These are phyloP conservation scores for Triangularia setosa DNA, from an alignment of 2,329 filamentous ascomycete species.

Conservation along the genomic window DNA sequence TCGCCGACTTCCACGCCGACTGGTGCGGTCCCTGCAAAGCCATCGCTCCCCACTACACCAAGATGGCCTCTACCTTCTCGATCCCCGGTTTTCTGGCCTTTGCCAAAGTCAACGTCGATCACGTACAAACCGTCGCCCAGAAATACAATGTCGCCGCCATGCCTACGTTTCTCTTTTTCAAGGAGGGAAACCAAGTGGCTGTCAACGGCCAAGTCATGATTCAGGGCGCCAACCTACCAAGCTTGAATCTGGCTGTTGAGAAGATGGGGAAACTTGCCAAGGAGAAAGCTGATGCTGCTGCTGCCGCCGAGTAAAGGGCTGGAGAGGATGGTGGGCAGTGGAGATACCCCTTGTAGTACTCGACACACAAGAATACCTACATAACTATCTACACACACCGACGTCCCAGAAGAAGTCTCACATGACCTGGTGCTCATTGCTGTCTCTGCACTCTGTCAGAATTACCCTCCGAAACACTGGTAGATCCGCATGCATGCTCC, in stretches of 20 bases:
- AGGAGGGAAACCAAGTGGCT: conserved; percentile 45
- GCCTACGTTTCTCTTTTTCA: conserved; percentile 59
- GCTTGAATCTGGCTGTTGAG: conserved; percentile 32
- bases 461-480: not conserved
- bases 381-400: not conserved
- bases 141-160: conserved; percentile 52
- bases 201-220: conserved; percentile 38
- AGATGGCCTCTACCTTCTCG: conserved; percentile 41
- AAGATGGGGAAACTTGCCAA: conserved; percentile 36
- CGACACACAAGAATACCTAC: not conserved
- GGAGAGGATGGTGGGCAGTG: not conserved
- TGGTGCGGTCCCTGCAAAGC: conserved; percentile 61
- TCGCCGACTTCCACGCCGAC: conserved; percentile 55
- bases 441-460: not conserved
- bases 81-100: conserved; percentile 46
- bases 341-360: not conserved
- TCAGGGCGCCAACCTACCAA: conserved; percentile 34
- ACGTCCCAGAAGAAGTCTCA: not conserved
- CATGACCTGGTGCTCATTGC: not conserved
- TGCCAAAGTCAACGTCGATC: conserved; percentile 58
- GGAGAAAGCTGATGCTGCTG: conserved; percentile 28
- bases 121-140: conserved; percentile 45
- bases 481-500: not conserved
- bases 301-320: conserved; percentile 11
- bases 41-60: conserved; percentile 52